Evolutionary conservation across 2,329 filamentous ascomycete species (phyloP).

Genomic region (Falciphora oryzae): DNA sequence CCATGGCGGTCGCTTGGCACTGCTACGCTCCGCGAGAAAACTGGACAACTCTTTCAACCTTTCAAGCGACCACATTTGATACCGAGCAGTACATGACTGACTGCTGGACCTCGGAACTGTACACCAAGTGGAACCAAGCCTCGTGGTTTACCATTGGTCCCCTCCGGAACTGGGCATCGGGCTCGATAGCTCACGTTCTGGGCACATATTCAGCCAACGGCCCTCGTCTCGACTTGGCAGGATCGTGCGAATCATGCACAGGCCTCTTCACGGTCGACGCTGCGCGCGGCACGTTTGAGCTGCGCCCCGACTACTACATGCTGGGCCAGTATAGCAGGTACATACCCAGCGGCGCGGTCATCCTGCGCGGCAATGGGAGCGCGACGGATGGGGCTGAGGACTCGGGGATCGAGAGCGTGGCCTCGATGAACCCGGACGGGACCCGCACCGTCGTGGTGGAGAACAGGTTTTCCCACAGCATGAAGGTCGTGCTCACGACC

Average conservation of each 20-base stretch:
- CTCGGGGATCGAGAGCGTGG: conserved; percentile 37
- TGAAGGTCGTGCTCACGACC: conserved; percentile 33
- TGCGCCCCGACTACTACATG: conserved; percentile 47
- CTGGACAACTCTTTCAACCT: conserved; percentile 32
- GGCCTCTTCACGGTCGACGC: conserved; percentile 53
- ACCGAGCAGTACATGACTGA: conserved; percentile 43
- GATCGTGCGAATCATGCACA: conserved; percentile 34
- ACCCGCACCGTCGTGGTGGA: conserved; percentile 39
- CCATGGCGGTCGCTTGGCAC: conserved; percentile 34
- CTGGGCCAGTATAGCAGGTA: conserved; percentile 46
- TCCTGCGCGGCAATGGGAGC: conserved; percentile 37
- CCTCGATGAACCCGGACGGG: conserved; percentile 39
- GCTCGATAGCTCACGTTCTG: conserved; percentile 38
- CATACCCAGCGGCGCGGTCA: conserved; percentile 38
- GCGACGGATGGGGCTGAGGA: conserved; percentile 32
- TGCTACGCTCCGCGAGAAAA: conserved; percentile 31
- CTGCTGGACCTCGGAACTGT: conserved; percentile 34
- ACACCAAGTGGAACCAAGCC: conserved; percentile 30
- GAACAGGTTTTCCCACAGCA: conserved; percentile 39
- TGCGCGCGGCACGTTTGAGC: conserved; percentile 34
- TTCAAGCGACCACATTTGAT: conserved; percentile 33
- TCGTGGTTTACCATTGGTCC: conserved; percentile 42
- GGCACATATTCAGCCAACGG: conserved; percentile 37
- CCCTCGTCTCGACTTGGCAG: conserved; percentile 34
- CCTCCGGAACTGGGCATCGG: conserved; percentile 42